phyloP scores from a whole-genome alignment of 2,329 filamentous ascomycete genomes.

The Ophiostoma quercus region DNA sequence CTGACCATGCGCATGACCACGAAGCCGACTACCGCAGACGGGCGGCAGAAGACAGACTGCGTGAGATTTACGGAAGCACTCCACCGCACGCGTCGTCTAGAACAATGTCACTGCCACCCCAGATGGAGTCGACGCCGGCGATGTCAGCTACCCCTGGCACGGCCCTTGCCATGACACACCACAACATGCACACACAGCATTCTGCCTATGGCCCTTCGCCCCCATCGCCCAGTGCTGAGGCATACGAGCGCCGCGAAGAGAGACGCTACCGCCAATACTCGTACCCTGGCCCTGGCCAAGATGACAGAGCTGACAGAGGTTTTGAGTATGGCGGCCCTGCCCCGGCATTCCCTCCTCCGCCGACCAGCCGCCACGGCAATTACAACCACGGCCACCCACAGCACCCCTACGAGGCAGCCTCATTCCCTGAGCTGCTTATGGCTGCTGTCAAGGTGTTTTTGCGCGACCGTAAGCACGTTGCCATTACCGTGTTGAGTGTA shows the following conservation, averaged over 20 bases:
- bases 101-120: conserved; percentile 4
- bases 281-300: background rate
- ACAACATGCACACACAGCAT: conserved; percentile 14
- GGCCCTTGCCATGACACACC: background rate
- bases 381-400: conserved; percentile 1
- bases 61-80: conserved; percentile 50
- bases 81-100: conserved; percentile 20
- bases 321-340: background rate
- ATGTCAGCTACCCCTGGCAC: background rate
- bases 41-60: conserved; percentile 47
- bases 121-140: background rate
- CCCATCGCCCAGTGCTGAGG: conserved; percentile 31
- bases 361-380: background rate
- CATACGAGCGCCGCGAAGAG: conserved; percentile 34
- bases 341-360: background rate
- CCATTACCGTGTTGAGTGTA: conserved; percentile 50
- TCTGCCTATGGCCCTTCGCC: conserved; percentile 24
- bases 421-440: conserved; percentile 50
- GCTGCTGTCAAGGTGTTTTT: conserved; percentile 51
- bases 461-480: conserved; percentile 54
- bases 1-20: background rate
- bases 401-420: conserved; percentile 39
- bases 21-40: conserved; percentile 31
- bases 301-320: background rate
- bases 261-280: conserved; percentile 28